Evolutionary conservation across 306 rosid genomes (phyloP).

Genomic region (Rosa chinensis): DNA sequence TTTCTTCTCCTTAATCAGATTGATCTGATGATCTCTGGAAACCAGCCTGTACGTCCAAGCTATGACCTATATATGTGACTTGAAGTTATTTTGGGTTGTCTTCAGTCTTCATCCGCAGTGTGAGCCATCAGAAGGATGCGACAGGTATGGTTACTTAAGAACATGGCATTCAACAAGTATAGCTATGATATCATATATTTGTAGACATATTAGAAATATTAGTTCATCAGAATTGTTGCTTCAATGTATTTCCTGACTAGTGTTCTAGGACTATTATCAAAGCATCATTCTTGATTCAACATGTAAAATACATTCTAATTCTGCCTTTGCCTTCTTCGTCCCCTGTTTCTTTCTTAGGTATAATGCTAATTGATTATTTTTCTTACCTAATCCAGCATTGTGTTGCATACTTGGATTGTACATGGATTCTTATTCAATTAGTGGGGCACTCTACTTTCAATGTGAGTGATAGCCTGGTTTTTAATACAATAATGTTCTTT

Average conservation of each 20-base stretch:
- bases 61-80: slow-evolving; percentile 62
- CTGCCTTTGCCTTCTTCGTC: not conserved
- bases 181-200: not conserved
- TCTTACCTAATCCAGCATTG: slow-evolving; percentile 48
- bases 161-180: not conserved
- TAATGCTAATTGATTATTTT: not conserved
- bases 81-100: slow-evolving; percentile 70
- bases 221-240: not conserved
- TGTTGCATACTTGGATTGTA: slow-evolving; percentile 52
- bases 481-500: not conserved
- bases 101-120: slow-evolving; percentile 63
- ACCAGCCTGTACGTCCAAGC: slow-evolving; percentile 71
- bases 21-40: slow-evolving; percentile 85
- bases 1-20: slow-evolving; percentile 37
- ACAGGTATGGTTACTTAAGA: slow-evolving; percentile 50
- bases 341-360: not conserved
- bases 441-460: slow-evolving; percentile 53
- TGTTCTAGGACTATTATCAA: not conserved
- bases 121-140: slow-evolving; percentile 65
- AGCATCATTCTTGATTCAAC: not conserved
- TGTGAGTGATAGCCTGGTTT: slow-evolving; percentile 47
- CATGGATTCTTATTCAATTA: slow-evolving; percentile 63
- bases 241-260: not conserved
- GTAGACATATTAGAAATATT: not conserved
- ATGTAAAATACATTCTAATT: not conserved